A percentile compares a stretch with the other conserved stretches of the same genome.
Conservation (phyloP, 1,284 basidiomycete genomes). For the Macrocybe sp. region DNA sequence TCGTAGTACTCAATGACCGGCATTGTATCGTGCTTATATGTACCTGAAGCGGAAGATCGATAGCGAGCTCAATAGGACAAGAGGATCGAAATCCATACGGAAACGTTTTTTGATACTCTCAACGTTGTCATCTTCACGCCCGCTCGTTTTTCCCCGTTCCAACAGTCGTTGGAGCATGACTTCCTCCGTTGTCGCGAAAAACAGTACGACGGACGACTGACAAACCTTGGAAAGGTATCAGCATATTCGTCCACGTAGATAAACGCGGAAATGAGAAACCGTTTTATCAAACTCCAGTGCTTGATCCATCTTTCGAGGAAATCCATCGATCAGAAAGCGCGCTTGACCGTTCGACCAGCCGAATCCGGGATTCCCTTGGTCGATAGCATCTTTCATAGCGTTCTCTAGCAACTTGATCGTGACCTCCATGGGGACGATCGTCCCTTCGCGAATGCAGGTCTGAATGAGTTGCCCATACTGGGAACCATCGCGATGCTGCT, state of each 20-base stretch:
- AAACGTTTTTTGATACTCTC: slow-evolving; percentile 98
- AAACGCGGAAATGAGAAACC: slow-evolving; percentile 39
- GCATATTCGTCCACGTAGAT: slow-evolving; percentile 1
- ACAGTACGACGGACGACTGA: slow-evolving; percentile 76
- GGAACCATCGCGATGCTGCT: slow-evolving; percentile 87
- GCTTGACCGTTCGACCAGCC: slow-evolving; percentile 76
- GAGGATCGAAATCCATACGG: slow-evolving; percentile 43
- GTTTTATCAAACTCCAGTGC: slow-evolving; percentile 89
- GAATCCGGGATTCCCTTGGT: slow-evolving; percentile 34
- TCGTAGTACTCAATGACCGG: slow-evolving; percentile 92
- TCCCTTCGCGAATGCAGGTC: slow-evolving; percentile 88
- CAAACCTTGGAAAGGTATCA: slow-evolving; percentile 57
- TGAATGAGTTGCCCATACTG: slow-evolving; percentile 86
- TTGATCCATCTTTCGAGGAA: slow-evolving; percentile 99
- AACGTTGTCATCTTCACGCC: slow-evolving; percentile 92
- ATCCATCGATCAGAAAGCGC: slow-evolving; percentile 95
- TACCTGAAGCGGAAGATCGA: slow-evolving; percentile 44
- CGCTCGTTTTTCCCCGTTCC: slow-evolving; percentile 90
- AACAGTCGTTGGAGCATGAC: slow-evolving; percentile 86
- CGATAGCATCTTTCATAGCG: slow-evolving; percentile 76
- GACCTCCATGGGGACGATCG: slow-evolving; percentile 95
- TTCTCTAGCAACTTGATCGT: slow-evolving; percentile 95
- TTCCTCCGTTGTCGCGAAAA: slow-evolving; percentile 87
- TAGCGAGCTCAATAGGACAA: background rate
- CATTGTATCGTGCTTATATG: slow-evolving; percentile 92